These are phyloP conservation scores for Lasiosphaeriaceae sp. DNA, from an alignment of 495 filamentous ascomycete species.

Conservation along the genomic window DNA sequence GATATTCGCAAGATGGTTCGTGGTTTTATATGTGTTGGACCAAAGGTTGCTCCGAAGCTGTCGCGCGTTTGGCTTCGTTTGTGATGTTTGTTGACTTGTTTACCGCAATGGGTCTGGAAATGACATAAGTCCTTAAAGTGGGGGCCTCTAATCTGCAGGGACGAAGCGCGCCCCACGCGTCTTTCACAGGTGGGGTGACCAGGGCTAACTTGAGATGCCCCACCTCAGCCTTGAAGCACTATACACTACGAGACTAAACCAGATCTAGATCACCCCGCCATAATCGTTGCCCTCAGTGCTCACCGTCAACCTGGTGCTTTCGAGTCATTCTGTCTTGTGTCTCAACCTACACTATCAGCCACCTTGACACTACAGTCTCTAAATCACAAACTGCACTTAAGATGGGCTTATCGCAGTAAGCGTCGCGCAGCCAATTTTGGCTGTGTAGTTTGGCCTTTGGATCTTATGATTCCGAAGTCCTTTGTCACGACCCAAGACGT, in stretches of 20 bases:
- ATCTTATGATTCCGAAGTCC: not conserved
- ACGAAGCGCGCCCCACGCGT: no score
- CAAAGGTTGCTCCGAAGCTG: no score
- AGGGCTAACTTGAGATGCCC: no score
- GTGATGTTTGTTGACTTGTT: not conserved
- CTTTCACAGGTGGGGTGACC: no score
- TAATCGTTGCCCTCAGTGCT: no score
- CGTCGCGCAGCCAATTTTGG: conserved; percentile 24
- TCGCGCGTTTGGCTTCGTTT: not conserved
- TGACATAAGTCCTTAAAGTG: not conserved
- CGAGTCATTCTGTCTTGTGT: no score
- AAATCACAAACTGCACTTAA: conserved; percentile 1
- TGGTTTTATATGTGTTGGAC: not conserved
- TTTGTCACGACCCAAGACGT: not conserved
- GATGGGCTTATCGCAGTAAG: conserved; percentile 29
- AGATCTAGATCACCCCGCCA: no score
- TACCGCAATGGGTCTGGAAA: no score
- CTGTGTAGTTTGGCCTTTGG: conserved; percentile 18
- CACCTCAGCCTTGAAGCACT: no score
- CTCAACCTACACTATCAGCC: not conserved
- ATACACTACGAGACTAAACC: no score
- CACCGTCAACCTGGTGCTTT: no score
- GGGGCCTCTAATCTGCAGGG: no score
- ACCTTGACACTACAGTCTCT: conserved; percentile 7
- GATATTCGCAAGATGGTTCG: not conserved